Evolutionary conservation across 345 rosid species (phyloP), one percentile per base, ranked within the genome.

Genomic region (Acer negundo): DNA sequence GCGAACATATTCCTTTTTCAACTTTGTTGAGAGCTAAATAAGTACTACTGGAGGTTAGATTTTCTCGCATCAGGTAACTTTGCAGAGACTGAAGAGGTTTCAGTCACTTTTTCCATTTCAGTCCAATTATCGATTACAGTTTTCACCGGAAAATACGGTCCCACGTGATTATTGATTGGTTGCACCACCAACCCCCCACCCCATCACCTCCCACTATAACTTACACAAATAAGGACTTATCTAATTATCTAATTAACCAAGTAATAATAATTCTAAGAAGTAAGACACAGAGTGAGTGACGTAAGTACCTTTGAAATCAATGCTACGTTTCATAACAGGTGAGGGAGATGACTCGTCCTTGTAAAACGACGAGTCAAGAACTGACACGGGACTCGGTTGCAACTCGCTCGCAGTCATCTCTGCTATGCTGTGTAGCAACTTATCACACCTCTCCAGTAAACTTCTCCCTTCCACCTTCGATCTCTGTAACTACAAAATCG

Each of bases 331-430:
- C 95, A 88, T 88, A 40, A 91, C 83, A 0, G 96, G 97, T 7
- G 98, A 92, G 3, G 95, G 97, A 63, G 92, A 92, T 67, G 88
- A 88, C 70, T 92, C 97, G 66, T 94, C 98, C 80, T 87, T 87
- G 93, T 90, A 96, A 66, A 92, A 82, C 17, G 94, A 92, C 20
- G 92, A 82, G 77, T 96, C 97, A 22, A 96, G 95, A 75, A 96
- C 99, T 1, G 99, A 96, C 7, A 94, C 95, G 0, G 99, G 99
- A 83, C 98, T 94, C 72, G 98, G 98, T 80, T 92, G 99, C 79
- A 87, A 84, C 85, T 93, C 93, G 55, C 80, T 75, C 40, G 86
- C 78, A 4, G 95, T 88, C 85, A 94, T 92, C 87, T 94, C 98
- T 1, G 98, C 98, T 31, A 94, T 94, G 86, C 93, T 92, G 80